Percentiles rank a stretch among this genome's conserved stretches.
Conservation (phyloP, 441 rosid genomes). For the Manihot esculenta region DNA sequence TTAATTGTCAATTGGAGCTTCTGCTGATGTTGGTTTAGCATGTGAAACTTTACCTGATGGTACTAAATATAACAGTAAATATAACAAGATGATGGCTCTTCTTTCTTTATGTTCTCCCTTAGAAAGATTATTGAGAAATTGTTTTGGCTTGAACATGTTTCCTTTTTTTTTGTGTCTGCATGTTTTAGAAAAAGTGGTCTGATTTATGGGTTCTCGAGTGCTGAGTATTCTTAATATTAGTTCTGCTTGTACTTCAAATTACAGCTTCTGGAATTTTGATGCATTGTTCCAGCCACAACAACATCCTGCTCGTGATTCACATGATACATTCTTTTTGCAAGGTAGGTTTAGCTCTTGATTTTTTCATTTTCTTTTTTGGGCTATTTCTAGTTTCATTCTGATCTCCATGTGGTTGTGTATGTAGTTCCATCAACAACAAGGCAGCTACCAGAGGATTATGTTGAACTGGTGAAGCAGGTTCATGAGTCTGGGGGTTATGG, state of each 20-base stretch:
- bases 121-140: background rate
- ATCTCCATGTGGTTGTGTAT: constrained; percentile 24
- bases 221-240: background rate
- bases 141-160: background rate
- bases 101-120: background rate
- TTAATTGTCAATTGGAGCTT: constrained; percentile 19
- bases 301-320: constrained; percentile 98
- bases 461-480: constrained; percentile 65
- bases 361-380: background rate
- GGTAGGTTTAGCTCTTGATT: constrained; percentile 37
- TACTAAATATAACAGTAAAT: background rate
- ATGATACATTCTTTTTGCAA: constrained; percentile 83
- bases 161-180: background rate
- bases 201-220: background rate
- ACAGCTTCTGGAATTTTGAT: constrained; percentile 97
- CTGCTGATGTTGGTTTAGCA: constrained; percentile 6
- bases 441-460: constrained; percentile 83
- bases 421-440: constrained; percentile 78
- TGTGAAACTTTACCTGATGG: background rate
- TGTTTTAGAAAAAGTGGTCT: background rate
- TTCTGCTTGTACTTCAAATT: constrained; percentile 21
- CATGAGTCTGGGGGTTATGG: constrained; percentile 81
- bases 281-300: constrained; percentile 95
- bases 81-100: background rate
- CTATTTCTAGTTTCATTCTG: constrained; percentile 17